A percentile compares a stretch with the other conserved stretches of the same genome.
phyloP scores from a whole-genome alignment of 108 stramenopile species.

The Cafeteria roenbergensis region DNA sequence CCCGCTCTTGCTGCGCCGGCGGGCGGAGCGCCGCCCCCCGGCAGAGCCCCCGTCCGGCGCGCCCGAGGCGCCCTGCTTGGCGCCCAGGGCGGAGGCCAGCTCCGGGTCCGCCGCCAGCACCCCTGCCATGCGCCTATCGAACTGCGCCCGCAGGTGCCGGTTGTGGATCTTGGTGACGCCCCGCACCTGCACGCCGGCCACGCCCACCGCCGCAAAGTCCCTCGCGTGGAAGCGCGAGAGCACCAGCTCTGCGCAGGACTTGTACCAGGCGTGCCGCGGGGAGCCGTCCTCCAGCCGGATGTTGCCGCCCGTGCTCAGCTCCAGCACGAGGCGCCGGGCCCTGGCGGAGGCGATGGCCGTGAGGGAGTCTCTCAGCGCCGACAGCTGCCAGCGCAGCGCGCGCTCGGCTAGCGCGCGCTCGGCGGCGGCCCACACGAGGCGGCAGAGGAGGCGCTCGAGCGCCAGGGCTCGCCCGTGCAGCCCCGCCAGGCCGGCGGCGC shows the following conservation, averaged over 20 bases:
- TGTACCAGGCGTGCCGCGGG: slow-evolving; percentile 26
- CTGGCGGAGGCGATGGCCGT: too few species aligned
- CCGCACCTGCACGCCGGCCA: slow-evolving; percentile 19
- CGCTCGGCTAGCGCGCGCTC: too few species aligned
- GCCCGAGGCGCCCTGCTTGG: neutral
- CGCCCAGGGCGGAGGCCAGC: neutral
- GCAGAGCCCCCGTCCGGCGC: neutral
- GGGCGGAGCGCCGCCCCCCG: too few species aligned
- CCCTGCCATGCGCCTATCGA: slow-evolving; percentile 14
- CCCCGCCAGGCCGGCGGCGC: too few species aligned
- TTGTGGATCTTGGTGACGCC: slow-evolving; percentile 38
- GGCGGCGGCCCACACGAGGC: too few species aligned
- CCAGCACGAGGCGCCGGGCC: slow-evolving; percentile 24
- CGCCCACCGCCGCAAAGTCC: slow-evolving; percentile 8
- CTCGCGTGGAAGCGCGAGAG: slow-evolving; percentile 16
- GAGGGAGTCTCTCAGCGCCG: too few species aligned
- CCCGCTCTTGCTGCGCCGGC: too few species aligned
- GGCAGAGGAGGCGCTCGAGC: too few species aligned
- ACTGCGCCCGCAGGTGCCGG: slow-evolving; percentile 25
- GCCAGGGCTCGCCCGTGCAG: too few species aligned
- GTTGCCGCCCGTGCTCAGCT: slow-evolving; percentile 41
- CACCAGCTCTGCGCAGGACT: slow-evolving; percentile 32
- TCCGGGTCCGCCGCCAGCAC: neutral
- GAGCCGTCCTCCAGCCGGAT: slow-evolving; percentile 37
- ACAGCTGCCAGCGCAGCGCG: too few species aligned